A percentile compares a stretch with the other conserved stretches of the same genome.
Conservation (phyloP, 73 alveolate genomes). For the Tetrahymena malaccensis region DNA sequence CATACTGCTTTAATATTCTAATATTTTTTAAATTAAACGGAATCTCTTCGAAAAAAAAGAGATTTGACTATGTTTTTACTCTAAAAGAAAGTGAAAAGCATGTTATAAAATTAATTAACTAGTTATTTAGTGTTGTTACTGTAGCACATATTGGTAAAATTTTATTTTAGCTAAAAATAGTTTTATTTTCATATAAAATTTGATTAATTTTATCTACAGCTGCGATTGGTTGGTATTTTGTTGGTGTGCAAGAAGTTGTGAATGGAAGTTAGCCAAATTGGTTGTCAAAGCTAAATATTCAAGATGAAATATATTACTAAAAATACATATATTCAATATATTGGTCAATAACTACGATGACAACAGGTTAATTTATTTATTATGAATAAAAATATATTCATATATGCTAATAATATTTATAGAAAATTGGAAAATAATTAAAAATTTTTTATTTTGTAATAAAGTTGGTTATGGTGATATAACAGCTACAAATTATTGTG, state of each 20-base stretch:
- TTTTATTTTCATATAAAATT: neutral
- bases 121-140: neutral
- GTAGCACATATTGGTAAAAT: neutral
- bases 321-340: neutral
- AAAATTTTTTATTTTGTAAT: no score
- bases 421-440: no score
- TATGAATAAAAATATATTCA: no score
- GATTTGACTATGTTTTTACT: neutral
- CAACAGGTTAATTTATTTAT: no score
- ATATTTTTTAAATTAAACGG: neutral
- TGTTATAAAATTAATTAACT: neutral
- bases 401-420: no score
- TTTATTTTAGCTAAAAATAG: no score
- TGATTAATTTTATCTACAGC: neutral
- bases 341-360: neutral
- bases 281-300: neutral
- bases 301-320: neutral
- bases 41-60: neutral
- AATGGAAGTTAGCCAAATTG: neutral
- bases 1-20: neutral
- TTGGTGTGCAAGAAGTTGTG: neutral
- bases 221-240: neutral
- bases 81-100: neutral
- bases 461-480: constrained; percentile 85
- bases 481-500: constrained; percentile 49